A percentile compares a stretch with the other conserved stretches of the same genome.
Conservation (phyloP, 805 yeast genomes). For the Jamesozyma lodderae region DNA sequence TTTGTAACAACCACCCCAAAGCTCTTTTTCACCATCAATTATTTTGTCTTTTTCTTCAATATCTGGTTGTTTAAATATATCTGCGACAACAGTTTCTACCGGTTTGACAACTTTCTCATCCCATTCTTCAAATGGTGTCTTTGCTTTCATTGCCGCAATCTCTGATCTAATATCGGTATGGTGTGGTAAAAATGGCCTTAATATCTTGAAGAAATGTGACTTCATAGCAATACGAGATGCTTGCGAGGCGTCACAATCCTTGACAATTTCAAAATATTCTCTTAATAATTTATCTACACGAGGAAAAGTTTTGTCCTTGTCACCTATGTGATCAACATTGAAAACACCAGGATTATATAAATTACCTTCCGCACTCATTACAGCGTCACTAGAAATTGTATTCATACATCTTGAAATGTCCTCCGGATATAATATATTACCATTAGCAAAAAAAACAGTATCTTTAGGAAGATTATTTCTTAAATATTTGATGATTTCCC, state of each 20-base stretch:
- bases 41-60: slow-evolving; percentile 51
- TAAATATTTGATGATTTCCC: slow-evolving; percentile 68
- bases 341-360: slow-evolving; percentile 90
- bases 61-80: slow-evolving; percentile 43
- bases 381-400: slow-evolving; percentile 69
- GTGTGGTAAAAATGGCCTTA: slow-evolving; percentile 68
- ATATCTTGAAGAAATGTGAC: slow-evolving; percentile 80
- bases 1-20: slow-evolving; percentile 77
- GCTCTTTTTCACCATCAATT: slow-evolving; percentile 42
- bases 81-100: slow-evolving; percentile 59
- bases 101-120: slow-evolving; percentile 45
- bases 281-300: slow-evolving; percentile 75
- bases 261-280: slow-evolving; percentile 82
- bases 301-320: slow-evolving; percentile 63
- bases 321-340: slow-evolving; percentile 30
- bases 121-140: slow-evolving; percentile 39
- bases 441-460: slow-evolving; percentile 89
- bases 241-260: slow-evolving; percentile 31
- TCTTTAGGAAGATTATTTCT: slow-evolving; percentile 69
- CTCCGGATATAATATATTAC: slow-evolving; percentile 84
- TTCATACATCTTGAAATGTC: slow-evolving; percentile 66
- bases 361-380: slow-evolving; percentile 97
- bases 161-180: slow-evolving; percentile 72
- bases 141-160: slow-evolving; percentile 47
- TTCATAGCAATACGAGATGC: slow-evolving; percentile 83